Base-by-base conservation (phyloP, 805 yeast genomes). In the Priceomyces castillae region DNA sequence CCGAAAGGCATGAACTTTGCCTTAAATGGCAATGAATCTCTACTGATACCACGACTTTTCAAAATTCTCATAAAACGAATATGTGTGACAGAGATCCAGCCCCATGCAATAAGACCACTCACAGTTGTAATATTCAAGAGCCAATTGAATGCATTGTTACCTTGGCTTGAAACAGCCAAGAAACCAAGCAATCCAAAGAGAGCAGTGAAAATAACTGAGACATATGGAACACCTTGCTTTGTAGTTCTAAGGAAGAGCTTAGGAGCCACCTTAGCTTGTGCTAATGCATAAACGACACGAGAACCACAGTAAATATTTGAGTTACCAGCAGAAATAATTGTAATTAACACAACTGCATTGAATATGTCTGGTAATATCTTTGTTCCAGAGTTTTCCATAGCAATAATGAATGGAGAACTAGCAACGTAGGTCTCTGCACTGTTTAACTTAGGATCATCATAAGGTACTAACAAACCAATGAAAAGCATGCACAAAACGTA, bases 311-410 rank as follows among this genome's bases (percentile, higher is more conserved):
- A 41, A 30, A 41, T 26, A 23, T 41, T 82, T 11, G 90, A 83
- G 67, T 85, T 85, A 59, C 83, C 92, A 20, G 92, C 90, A n/a
- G 90, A 84, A 39, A 83, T 73, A 44, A 84, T 77, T 14, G 90
- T 81, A 17, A 75, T 51, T 37, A 85, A 59, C 47, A 85, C 79
- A 41, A 84, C 83, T 14, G 84, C 90, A 58, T 85, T 85, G 64
- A 85, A 81, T 42, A 85, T 81, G 56, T 78, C 74, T 37, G 90
- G 87, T 46, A 85, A 65, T 2, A 82, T 74, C 46, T 69, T 68
- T 16, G 90, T 84, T 25, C 88, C 89, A 3, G 82, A 75, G 63
- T 81, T 82, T 46, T 71, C 62, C 56, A 85, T 82, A 31, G 92
- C 87, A 59, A 85, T 76, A 48, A 85, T 75, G 58, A 84, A 85